phyloP scores from a whole-genome alignment of 2,329 filamentous ascomycete genomes.

The Thielaviopsis musarum region DNA sequence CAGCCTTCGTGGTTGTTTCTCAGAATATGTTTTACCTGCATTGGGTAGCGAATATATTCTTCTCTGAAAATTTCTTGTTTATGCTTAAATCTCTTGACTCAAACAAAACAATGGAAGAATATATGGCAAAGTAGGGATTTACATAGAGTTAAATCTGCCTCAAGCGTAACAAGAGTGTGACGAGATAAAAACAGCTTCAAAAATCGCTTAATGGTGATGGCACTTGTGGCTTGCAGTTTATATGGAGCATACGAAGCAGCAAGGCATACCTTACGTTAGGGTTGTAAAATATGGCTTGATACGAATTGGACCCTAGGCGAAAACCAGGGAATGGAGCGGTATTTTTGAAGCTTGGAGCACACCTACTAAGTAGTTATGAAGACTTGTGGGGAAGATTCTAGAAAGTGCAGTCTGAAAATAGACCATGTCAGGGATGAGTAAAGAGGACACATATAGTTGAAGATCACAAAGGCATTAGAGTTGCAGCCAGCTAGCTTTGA shows the following conservation, averaged over 20 bases:
- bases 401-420: constrained; percentile 7
- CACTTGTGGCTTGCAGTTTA: neutral
- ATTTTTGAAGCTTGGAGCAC: neutral
- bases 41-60: neutral
- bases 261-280: neutral
- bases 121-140: too few species aligned
- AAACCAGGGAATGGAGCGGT: too few species aligned
- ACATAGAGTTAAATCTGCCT: neutral
- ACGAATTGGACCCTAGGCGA: too few species aligned
- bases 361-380: neutral
- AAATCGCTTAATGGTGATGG: neutral
- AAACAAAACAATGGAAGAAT: neutral
- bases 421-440: neutral
- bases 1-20: neutral
- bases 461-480: neutral
- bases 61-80: neutral
- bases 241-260: too few species aligned
- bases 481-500: neutral
- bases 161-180: neutral
- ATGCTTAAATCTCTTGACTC: neutral
- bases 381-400: constrained; percentile 7
- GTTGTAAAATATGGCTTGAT: neutral
- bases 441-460: constrained; percentile 10
- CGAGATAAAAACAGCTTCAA: neutral
- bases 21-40: neutral